Evolutionary conservation across 1,139 yeast species (phyloP).

Genomic region (Debaryomycetaceae sp.): DNA sequence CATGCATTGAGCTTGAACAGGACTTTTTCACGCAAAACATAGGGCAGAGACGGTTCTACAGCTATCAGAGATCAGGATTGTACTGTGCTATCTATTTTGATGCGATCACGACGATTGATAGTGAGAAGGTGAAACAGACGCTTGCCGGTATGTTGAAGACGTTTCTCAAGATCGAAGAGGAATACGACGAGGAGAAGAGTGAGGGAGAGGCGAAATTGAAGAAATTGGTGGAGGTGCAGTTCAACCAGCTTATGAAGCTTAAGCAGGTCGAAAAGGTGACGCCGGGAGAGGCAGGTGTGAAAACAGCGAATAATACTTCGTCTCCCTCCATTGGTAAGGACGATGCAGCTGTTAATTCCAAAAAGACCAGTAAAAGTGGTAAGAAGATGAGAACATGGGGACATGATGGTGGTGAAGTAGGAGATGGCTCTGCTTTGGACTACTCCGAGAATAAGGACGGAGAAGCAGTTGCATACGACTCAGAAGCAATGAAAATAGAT

Average conservation of each 20-base stretch:
- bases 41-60: conserved; percentile 37
- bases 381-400: conserved; percentile 47
- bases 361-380: conserved; percentile 10
- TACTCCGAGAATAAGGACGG: conserved; percentile 26
- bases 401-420: conserved; percentile 33
- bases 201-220: conserved; percentile 21
- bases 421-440: conserved; percentile 30
- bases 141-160: conserved; percentile 36
- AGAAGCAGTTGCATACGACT: conserved; percentile 36
- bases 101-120: conserved; percentile 38
- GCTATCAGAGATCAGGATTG: conserved; percentile 24
- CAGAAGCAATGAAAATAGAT: conserved; percentile 26
- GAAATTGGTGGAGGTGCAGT: conserved; percentile 39
- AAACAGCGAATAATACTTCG: conserved; percentile 16
- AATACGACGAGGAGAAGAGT: conserved; percentile 16
- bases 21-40: conserved; percentile 33
- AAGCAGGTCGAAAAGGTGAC: conserved; percentile 13
- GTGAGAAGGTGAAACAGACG: conserved; percentile 35
- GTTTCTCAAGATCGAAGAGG: conserved; percentile 28
- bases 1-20: conserved; percentile 28
- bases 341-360: background rate
- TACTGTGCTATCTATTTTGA: conserved; percentile 43
- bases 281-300: conserved; percentile 6
- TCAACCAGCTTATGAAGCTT: conserved; percentile 34
- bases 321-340: conserved; percentile 3